Evolutionary conservation across 2,329 filamentous ascomycete species (phyloP).

Genomic region (Trichophyton schoenleinii): DNA sequence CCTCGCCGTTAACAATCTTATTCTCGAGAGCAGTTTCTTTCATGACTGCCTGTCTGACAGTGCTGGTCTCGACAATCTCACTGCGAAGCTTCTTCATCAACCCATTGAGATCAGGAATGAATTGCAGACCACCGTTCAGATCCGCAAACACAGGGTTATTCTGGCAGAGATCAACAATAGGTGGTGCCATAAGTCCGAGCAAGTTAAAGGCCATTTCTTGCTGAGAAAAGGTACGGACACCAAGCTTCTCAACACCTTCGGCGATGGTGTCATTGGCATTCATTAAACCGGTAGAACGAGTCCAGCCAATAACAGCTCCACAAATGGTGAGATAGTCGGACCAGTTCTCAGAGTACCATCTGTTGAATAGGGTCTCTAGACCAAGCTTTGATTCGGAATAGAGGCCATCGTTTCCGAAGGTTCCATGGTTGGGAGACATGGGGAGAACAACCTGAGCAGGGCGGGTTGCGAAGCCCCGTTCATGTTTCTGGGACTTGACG

Average conservation of each 20-base stretch:
- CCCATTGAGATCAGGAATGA: conserved; percentile 89
- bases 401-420: conserved; percentile 92
- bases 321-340: conserved; percentile 95
- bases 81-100: conserved; percentile 88
- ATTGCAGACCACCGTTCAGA: conserved; percentile 93
- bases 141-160: conserved; percentile 91
- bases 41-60: conserved; percentile 82
- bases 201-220: conserved; percentile 99
- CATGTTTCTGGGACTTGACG: conserved; percentile 82
- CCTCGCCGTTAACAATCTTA: conserved; percentile 90
- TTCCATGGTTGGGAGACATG: conserved; percentile 94
- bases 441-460: conserved; percentile 94
- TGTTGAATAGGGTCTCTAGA: conserved; percentile 93
- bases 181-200: conserved; percentile 86
- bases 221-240: conserved; percentile 95
- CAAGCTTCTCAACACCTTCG: conserved; percentile 90
- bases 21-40: conserved; percentile 96
- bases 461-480: conserved; percentile 81
- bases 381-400: conserved; percentile 98
- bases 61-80: conserved; percentile 88
- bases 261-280: conserved; percentile 95
- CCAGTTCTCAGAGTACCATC: conserved; percentile 97
- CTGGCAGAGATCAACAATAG: conserved; percentile 91
- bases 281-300: conserved; percentile 95
- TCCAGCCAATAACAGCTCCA: conserved; percentile 97